Base-by-base conservation (phyloP, 2,329 filamentous ascomycete species). In the Talaromyces sp. region DNA sequence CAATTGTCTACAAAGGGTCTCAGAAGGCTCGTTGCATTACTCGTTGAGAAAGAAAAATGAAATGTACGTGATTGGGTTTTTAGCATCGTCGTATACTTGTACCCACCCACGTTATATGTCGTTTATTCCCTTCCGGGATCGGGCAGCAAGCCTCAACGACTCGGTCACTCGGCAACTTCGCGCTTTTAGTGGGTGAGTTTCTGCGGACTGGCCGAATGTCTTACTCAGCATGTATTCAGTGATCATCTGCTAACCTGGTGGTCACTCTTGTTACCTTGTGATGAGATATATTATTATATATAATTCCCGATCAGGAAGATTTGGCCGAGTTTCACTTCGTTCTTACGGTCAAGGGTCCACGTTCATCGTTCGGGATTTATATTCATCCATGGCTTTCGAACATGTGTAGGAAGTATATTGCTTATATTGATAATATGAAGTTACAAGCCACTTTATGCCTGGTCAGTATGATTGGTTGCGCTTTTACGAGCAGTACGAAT, bases 201-300 rank as follows among this genome's bases (percentile, higher is more conserved):
- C 5, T 22, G 14, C 31, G 37, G 5, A 14, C 16, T 24, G 33
- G 11, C 19, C 10, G 10, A 22, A 10, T 56, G 19, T 56, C 52
- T 56, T 56, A 56, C 31, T 39, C 52, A 56, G n/a, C 9, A n/a
- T 35, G 22, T 37, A 56, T 13, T 22, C 16, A 33, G 24, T 50
- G 50, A 33, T 35, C 50, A 54, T 22, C 16, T 56, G 52, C 50
- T 33, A n/a, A 10, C 33, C 16, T 11, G 27, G 48, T 14, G 27
- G 48, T n/a, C 48, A 33, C n/a, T 52, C 24, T 52, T 52, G 48
- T 9, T 35, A 56, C 52, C 52, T 56, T 56, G 52, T 56, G 52
- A 56, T 56, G 33, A 16, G 31, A 16, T 27, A 7, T 24, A 37
- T 39, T 56, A 56, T 19, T 35, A 54, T 7, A 14, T 56, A 5